Conservation (phyloP, 2,329 filamentous ascomycete species). For the Cytospora piceicola region DNA sequence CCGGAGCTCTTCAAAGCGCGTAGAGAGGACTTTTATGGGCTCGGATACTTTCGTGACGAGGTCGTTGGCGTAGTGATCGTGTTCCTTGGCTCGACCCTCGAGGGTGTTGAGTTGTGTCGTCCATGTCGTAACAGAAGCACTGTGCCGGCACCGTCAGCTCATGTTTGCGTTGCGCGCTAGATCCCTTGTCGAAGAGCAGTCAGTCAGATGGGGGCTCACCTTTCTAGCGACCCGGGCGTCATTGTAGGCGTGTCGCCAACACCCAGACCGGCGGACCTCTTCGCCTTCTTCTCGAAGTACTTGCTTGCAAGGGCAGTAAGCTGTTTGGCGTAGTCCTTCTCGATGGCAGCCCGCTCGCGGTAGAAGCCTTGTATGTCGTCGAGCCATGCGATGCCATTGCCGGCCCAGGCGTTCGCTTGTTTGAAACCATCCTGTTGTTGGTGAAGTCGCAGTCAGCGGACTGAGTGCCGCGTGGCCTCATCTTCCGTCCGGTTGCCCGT, state of each 20-base stretch:
- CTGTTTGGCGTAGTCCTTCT: conserved; percentile 95
- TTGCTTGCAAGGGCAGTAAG: conserved; percentile 88
- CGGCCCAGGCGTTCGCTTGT: conserved; percentile 88
- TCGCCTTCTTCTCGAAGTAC: conserved; percentile 93
- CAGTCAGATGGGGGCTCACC: conserved; percentile 47
- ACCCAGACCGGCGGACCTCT: conserved; percentile 83
- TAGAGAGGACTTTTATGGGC: conserved; percentile 74
- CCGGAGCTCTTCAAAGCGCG: conserved; percentile 85
- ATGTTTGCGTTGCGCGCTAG: conserved; percentile 21
- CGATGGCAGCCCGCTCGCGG: conserved; percentile 88
- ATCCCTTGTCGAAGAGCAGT: background rate
- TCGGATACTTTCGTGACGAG: conserved; percentile 82
- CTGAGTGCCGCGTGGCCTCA: conserved; percentile 2
- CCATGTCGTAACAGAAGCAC: conserved; percentile 96
- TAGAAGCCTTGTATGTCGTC: conserved; percentile 98
- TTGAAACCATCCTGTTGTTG: conserved; percentile 86
- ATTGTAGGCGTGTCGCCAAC: conserved; percentile 92
- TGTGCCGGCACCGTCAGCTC: conserved; percentile 40
- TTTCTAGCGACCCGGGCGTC: conserved; percentile 94
- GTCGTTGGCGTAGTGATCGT: conserved; percentile 81
- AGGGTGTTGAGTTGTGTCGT: conserved; percentile 89
- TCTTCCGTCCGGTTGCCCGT: conserved; percentile 36
- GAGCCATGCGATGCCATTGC: conserved; percentile 88
- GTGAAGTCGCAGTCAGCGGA: conserved; percentile 23
- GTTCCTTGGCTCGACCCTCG: conserved; percentile 84